Base-by-base conservation (phyloP, 768 basidiomycete genomes). In the Cyclocybe aegerita region DNA sequence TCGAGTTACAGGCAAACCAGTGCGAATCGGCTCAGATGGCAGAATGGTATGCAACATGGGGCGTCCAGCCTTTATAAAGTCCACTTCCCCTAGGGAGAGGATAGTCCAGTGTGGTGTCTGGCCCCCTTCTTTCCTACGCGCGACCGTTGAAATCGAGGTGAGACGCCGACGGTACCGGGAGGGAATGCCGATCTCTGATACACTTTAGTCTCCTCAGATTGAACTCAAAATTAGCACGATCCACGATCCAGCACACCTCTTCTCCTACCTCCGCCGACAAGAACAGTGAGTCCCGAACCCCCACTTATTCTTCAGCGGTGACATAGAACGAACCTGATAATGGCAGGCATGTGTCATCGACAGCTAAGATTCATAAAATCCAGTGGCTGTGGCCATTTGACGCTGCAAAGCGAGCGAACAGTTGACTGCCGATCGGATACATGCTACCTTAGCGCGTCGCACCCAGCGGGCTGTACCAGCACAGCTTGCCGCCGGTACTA, bases 261-360 rank as follows among this genome's bases (percentile, higher is more conserved):
- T 63, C 63, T 70, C 75, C 72, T 80, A 78, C 76, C 75, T 79
- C 78, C 79, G 77, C 78, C 79, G 79, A 79, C 72, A 56, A 64
- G 55, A 56, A 53, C 64, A 64, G 69, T 68, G 65, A 65, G 66
- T 57, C 58, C 55, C 43, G 53, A 45, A 43, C 57, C 43, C 50
- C 37, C 35, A 50, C 49, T 46, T 50, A 45, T 52, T 55, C 48
- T 42, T 42, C 35, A 49, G 37, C 43, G 40, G 57, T 53, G 46
- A 50, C 58, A 53, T 50, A 53, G 50, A 54, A 56, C 53, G 59
- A 59, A 58, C 58, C 43, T 54, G 55, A 52, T 60, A 52, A 52
- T 56, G 54, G 49, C 52, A 60, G 59, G 55, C 58, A 88, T 89
- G 86, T 89, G 86, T 71, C 79, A 82, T 65, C 78, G 83, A 55